These are phyloP conservation scores for Blastocladiella emersonii DNA, from an alignment of 371 early-diverging fungal species.

Conservation along the genomic window DNA sequence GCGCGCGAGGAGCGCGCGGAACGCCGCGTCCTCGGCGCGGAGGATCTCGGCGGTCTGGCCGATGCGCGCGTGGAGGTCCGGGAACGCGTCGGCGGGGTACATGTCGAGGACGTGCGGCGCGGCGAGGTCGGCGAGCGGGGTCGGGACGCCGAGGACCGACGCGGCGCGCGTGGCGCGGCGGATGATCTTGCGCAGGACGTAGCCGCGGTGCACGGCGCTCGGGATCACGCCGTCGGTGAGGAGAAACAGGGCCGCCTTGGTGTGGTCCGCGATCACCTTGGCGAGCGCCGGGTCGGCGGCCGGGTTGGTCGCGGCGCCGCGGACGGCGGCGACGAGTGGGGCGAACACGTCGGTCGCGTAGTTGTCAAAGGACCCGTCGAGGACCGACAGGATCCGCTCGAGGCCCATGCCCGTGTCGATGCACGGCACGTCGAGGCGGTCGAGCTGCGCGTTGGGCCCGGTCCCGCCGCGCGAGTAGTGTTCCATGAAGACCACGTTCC, in stretches of 20 bases:
- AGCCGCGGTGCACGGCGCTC: slow-evolving; percentile 57
- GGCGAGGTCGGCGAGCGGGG: slow-evolving; percentile 45
- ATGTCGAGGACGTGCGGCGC: slow-evolving; percentile 40
- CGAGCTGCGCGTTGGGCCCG: slow-evolving; percentile 31
- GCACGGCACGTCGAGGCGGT: slow-evolving; percentile 41
- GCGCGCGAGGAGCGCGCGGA: slow-evolving; percentile 47
- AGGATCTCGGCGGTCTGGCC: slow-evolving; percentile 38
- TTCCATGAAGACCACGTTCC: slow-evolving; percentile 79
- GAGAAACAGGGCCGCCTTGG: slow-evolving; percentile 53
- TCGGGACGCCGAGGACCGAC: slow-evolving; percentile 45
- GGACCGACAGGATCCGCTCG: slow-evolving; percentile 51
- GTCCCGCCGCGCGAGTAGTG: slow-evolving; percentile 25
- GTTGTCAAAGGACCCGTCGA: slow-evolving; percentile 14
- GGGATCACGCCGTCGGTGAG: slow-evolving; percentile 67
- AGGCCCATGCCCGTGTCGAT: slow-evolving; percentile 76
- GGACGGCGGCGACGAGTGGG: background rate
- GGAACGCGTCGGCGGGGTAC: slow-evolving; percentile 35
- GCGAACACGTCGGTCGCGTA: background rate
- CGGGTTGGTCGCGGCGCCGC: background rate
- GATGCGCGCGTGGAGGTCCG: slow-evolving; percentile 38
- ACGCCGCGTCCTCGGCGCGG: slow-evolving; percentile 49
- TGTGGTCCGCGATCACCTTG: slow-evolving; percentile 62
- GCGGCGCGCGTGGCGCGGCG: slow-evolving; percentile 58
- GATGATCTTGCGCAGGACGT: slow-evolving; percentile 61
- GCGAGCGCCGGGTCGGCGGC: slow-evolving; percentile 9